phyloP scores from a whole-genome alignment of 2,329 filamentous ascomycete species.

The Pseudopyrenochaeta lycopersici region DNA sequence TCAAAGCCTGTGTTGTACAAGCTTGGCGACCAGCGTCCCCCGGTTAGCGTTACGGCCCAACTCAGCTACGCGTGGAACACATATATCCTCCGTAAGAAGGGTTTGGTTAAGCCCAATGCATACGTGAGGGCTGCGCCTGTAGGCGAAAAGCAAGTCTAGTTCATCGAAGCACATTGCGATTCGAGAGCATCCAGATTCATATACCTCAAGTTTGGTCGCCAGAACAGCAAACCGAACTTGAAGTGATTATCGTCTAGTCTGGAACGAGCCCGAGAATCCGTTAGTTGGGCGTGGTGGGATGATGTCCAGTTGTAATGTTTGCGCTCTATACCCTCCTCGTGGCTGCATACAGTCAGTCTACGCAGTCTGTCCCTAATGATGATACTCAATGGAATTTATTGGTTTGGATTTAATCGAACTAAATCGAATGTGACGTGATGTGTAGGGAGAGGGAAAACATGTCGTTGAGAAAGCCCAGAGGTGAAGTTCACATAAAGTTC shows the following conservation, averaged over 20 bases:
- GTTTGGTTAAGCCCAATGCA: constrained; percentile 21
- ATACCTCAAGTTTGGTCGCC: background rate
- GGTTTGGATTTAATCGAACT: no score
- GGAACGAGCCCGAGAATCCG: background rate
- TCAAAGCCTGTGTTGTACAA: constrained; percentile 51
- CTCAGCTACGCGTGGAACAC: constrained; percentile 31
- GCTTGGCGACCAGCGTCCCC: constrained; percentile 35
- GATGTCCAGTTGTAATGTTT: background rate
- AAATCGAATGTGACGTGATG: no score
- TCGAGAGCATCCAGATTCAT: background rate
- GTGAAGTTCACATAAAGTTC: background rate
- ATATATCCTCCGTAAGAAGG: constrained; percentile 28
- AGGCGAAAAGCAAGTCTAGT: constrained; percentile 30
- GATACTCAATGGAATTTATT: background rate
- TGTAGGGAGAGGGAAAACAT: background rate
- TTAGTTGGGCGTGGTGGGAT: background rate
- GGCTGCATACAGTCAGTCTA: constrained; percentile 6
- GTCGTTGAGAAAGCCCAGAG: background rate
- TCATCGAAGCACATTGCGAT: background rate
- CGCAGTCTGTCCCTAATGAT: constrained; percentile 12
- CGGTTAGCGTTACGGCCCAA: constrained; percentile 25
- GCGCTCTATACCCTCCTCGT: constrained; percentile 13
- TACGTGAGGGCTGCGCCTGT: constrained; percentile 17
- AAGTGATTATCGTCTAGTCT: background rate
- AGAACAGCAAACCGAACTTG: no score